These are phyloP conservation scores for Exserohilum turcica DNA, from an alignment of 2,329 filamentous ascomycete species.

Conservation along the genomic window DNA sequence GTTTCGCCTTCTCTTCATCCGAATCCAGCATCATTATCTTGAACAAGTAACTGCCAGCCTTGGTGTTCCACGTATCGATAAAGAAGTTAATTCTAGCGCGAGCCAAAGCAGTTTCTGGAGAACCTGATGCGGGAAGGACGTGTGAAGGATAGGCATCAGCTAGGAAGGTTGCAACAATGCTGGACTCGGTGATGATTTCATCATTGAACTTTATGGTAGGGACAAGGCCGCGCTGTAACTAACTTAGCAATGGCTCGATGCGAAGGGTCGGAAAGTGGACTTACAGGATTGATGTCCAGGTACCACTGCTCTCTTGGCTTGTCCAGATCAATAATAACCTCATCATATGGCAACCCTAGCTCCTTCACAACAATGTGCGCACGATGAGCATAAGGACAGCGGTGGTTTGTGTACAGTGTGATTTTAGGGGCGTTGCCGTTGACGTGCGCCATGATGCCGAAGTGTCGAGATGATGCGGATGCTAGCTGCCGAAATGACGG, in stretches of 20 bases:
- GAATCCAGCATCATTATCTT: constrained; percentile 54
- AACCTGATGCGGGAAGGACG: constrained; percentile 63
- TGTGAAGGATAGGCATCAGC: constrained; percentile 72
- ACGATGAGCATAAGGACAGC: constrained; percentile 76
- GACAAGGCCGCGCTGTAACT: constrained; percentile 68
- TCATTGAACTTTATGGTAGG: constrained; percentile 67
- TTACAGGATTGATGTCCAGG: constrained; percentile 72
- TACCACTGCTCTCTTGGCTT: constrained; percentile 74
- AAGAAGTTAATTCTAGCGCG: constrained; percentile 75
- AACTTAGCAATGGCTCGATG: not conserved
- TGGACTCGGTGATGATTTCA: constrained; percentile 74
- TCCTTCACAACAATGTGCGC: constrained; percentile 74
- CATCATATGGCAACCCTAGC: constrained; percentile 67
- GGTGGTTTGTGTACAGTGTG: constrained; percentile 71
- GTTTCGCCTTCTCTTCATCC: constrained; percentile 56
- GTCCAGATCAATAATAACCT: constrained; percentile 73
- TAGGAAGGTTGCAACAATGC: constrained; percentile 72
- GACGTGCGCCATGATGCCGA: constrained; percentile 25
- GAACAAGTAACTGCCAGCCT: constrained; percentile 59
- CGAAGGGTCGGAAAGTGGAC: not conserved
- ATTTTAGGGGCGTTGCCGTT: constrained; percentile 55
- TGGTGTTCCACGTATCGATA: constrained; percentile 69
- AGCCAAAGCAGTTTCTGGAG: constrained; percentile 61
- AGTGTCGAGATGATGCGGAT: not conserved
- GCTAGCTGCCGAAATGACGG: not conserved